Base-by-base conservation (phyloP, 2,329 filamentous ascomycete genomes). In the Botrytis paeoniae region DNA sequence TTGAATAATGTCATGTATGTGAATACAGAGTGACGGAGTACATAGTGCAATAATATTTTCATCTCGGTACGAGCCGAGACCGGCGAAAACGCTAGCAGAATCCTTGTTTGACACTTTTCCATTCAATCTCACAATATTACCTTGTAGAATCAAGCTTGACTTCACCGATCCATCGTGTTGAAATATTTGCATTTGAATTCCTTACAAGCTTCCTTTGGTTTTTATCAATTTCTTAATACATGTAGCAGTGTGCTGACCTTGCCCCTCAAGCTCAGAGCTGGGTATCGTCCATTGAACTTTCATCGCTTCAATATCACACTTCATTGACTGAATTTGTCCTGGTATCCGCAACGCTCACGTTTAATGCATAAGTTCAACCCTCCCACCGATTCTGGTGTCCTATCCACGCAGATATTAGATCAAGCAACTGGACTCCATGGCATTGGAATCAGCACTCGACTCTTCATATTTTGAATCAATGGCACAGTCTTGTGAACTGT, bases 401-500 rank as follows among this genome's bases (percentile, higher is more conserved):
- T 57, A 57, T 25, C 48, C 25, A 41, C 41, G 54, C 37, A 57
- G 14, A 3, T 43, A 32, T 25, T 57, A 4, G 20, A 68, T 68
- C 65, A 68, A 68, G 92, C 91, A 74, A 98, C 94, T 6, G 96
- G 95, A 75, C 94, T 97, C 96, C 96, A 99, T 14, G 94, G 93
- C 92, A 98, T 95, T 20, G 96, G 94, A 75, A 98, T 91, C 81
- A 99, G 83, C 79, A 99, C 94, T 79, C 93, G 89, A 81, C 94
- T 97, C 88, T 96, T 94, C 96, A 99, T 99, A 73, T 86, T 91
- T 85, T 98, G 95, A 79, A 99, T 99, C 76, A 99, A 87, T 45
- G 96, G 96, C 64, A 99, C 96, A 1, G 96, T 99, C 88, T 97
- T 98, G 86, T 99, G 96, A 54, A 98, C 96, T 37, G 95, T 98